phyloP scores from a whole-genome alignment of 2,329 filamentous ascomycete species.

The Penicillium frequentans region DNA sequence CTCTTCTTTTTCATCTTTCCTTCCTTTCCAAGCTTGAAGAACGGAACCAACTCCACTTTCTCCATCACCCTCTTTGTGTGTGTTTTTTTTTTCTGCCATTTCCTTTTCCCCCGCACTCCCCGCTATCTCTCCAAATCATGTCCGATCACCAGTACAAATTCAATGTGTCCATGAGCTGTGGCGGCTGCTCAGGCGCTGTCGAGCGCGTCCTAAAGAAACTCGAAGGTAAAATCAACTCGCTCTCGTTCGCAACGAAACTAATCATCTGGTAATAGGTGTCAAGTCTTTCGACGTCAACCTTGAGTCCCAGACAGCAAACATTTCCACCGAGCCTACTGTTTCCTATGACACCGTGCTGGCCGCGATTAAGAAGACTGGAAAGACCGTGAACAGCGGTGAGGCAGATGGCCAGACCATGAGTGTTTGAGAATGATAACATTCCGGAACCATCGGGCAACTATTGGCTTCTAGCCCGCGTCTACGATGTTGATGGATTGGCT shows the following conservation, averaged over 20 bases:
- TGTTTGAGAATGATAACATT: constrained; percentile 29
- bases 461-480: background rate
- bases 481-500: background rate
- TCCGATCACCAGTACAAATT: constrained; percentile 91
- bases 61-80: background rate
- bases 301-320: constrained; percentile 77
- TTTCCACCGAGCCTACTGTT: constrained; percentile 68
- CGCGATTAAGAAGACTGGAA: constrained; percentile 94
- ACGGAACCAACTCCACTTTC: background rate
- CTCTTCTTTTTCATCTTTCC: background rate
- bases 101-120: constrained; percentile 7
- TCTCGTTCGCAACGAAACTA: background rate
- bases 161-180: constrained; percentile 89
- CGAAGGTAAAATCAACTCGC: constrained; percentile 60
- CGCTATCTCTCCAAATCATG: constrained; percentile 52
- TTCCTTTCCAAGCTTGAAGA: too few relatives aligned
- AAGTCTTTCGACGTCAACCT: constrained; percentile 85
- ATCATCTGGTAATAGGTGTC: constrained; percentile 61
- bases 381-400: constrained; percentile 72
- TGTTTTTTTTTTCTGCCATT: background rate
- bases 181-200: constrained; percentile 92
- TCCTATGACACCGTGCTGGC: constrained; percentile 77
- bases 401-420: constrained; percentile 42
- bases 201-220: constrained; percentile 90
- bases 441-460: background rate